Percentiles rank a stretch among this genome's conserved stretches.
Evolutionary conservation across 139 green algal genomes (phyloP).

Genomic region (Pleodorina starrii): DNA sequence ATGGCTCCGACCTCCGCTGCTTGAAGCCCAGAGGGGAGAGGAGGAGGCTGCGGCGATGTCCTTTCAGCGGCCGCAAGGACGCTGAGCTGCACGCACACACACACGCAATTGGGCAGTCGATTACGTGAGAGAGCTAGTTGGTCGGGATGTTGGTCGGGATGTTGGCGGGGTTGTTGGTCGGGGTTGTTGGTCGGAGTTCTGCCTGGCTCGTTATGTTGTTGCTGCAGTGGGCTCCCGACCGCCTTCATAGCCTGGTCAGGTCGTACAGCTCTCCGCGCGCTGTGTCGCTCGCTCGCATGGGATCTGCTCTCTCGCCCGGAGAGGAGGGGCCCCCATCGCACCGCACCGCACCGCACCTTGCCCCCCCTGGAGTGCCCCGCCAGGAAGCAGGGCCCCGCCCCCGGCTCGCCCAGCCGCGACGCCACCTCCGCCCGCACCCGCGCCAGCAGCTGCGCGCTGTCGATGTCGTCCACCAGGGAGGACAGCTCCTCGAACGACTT

Average conservation of each 20-base stretch:
- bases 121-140: no score
- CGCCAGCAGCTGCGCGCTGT: background rate
- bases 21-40: background rate
- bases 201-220: no score
- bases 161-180: no score
- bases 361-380: constrained; percentile 18
- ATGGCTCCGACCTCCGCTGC: background rate
- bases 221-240: no score
- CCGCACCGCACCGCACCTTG: background rate
- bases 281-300: no score
- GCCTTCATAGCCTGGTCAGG: no score
- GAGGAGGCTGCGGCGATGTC: background rate
- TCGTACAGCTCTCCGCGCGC: no score
- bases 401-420: background rate
- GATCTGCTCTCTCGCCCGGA: no score
- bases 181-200: no score
- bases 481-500: constrained; percentile 8
- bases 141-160: no score
- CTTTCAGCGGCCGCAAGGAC: constrained; percentile 12
- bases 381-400: background rate
- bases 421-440: background rate
- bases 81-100: constrained; percentile 8
- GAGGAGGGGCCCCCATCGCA: no score
- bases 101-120: no score
- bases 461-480: constrained; percentile 1